phyloP scores from a whole-genome alignment of 768 basidiomycete genomes.

The Chlorophyllum brunneum region DNA sequence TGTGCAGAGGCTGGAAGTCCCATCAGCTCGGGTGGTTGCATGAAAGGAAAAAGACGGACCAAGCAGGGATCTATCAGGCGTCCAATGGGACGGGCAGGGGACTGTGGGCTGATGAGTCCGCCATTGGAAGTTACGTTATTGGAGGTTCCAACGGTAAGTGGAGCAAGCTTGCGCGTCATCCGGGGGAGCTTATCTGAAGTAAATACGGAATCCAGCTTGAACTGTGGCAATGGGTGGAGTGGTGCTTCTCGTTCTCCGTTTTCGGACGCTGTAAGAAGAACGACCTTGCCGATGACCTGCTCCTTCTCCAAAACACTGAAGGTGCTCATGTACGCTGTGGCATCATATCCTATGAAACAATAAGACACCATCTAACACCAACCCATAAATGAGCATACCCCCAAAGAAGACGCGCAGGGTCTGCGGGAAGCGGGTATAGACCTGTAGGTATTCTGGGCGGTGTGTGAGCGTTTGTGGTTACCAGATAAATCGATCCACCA shows the following conservation, averaged over 20 bases:
- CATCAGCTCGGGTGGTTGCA: background rate
- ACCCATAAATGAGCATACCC: slow-evolving; percentile 38
- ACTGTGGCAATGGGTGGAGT: slow-evolving; percentile 46
- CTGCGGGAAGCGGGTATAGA: slow-evolving; percentile 68
- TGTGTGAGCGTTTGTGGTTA: background rate
- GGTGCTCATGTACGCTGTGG: slow-evolving; percentile 51
- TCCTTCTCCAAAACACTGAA: slow-evolving; percentile 56
- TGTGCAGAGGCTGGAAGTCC: slow-evolving; percentile 62
- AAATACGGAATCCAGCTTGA: slow-evolving; percentile 51
- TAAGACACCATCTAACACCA: background rate
- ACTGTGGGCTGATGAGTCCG: slow-evolving; percentile 66
- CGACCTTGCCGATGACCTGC: slow-evolving; percentile 62
- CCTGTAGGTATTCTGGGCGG: slow-evolving; percentile 61
- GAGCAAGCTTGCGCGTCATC: slow-evolving; percentile 39
- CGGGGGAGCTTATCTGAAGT: slow-evolving; percentile 35
- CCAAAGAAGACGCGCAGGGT: slow-evolving; percentile 72
- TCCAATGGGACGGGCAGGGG: slow-evolving; percentile 43
- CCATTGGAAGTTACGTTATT: slow-evolving; percentile 47
- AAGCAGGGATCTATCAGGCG: slow-evolving; percentile 59
- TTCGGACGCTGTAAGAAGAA: slow-evolving; percentile 51
- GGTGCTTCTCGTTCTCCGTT: slow-evolving; percentile 31
- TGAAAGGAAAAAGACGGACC: slow-evolving; percentile 33
- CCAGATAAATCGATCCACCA: background rate
- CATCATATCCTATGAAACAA: slow-evolving; percentile 45
- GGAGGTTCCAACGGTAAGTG: slow-evolving; percentile 41